phyloP scores from a whole-genome alignment of 2,329 filamentous ascomycete genomes.

The Penicillium verrucosum region DNA sequence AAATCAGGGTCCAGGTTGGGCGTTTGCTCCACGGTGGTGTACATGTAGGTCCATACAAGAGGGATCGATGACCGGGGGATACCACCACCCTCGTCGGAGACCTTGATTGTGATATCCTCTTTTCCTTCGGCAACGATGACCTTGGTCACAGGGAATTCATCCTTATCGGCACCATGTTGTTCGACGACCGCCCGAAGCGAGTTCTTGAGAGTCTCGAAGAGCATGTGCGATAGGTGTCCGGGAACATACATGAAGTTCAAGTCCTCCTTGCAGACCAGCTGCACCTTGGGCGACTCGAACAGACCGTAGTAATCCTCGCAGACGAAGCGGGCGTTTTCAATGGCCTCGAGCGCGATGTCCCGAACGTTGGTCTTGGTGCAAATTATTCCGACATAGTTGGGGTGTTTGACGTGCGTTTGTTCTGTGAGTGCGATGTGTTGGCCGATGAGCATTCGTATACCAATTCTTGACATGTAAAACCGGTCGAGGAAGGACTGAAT shows the following conservation, averaged over 20 bases:
- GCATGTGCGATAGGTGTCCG: conserved; percentile 98
- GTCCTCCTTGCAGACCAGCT: conserved; percentile 90
- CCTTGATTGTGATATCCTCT: conserved; percentile 98
- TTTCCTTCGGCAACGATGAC: conserved; percentile 97
- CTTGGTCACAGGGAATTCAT: conserved; percentile 94
- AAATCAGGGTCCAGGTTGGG: conserved; percentile 95
- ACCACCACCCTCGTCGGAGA: conserved; percentile 92
- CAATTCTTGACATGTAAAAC: conserved; percentile 99
- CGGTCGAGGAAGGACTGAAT: conserved; percentile 97
- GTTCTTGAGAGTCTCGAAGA: conserved; percentile 99
- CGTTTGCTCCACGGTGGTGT: conserved; percentile 95
- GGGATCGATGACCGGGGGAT: conserved; percentile 92
- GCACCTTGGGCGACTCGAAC: conserved; percentile 93
- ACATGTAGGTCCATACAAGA: conserved; percentile 99
- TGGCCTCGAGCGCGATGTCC: conserved; percentile 92
- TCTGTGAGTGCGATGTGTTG: conserved; percentile 97
- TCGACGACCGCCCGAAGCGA: conserved; percentile 95
- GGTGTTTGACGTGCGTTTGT: conserved; percentile 82
- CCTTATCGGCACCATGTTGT: conserved; percentile 88
- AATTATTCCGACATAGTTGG: conserved; percentile 95
- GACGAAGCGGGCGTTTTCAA: conserved; percentile 98
- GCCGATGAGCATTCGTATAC: conserved; percentile 97
- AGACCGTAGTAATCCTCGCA: conserved; percentile 98
- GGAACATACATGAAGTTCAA: conserved; percentile 99
- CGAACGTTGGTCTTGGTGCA: conserved; percentile 97